phyloP scores from a whole-genome alignment of 306 rosid genomes.

The Styphnolobium japonicum region DNA sequence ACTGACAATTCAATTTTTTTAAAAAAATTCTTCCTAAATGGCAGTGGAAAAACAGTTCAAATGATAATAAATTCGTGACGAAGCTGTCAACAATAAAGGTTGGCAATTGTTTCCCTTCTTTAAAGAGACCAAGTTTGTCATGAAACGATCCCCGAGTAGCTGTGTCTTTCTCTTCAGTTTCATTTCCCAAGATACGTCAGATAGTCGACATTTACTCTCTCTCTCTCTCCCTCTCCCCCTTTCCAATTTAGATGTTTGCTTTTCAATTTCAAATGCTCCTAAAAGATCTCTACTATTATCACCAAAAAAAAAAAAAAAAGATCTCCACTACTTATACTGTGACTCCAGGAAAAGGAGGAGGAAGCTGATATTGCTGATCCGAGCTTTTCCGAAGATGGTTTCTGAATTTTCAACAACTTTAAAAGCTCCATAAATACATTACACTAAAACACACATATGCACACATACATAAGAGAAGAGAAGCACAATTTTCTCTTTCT shows the following conservation, averaged over 20 bases:
- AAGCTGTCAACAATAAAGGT: slow-evolving; percentile 28
- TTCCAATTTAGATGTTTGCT: slow-evolving; percentile 13
- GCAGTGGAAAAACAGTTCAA: not conserved
- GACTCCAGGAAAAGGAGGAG: slow-evolving; percentile 18
- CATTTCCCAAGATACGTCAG: slow-evolving; percentile 76
- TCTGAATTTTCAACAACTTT: slow-evolving; percentile 58
- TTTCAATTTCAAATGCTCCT: slow-evolving; percentile 46
- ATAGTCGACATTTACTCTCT: slow-evolving; percentile 41
- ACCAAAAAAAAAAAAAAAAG: too few species aligned
- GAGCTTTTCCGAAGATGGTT: slow-evolving; percentile 32
- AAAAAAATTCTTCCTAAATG: not conserved
- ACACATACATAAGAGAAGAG: not conserved
- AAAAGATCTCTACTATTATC: slow-evolving; percentile 37
- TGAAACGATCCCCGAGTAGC: slow-evolving; percentile 23
- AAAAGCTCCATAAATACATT: slow-evolving; percentile 43
- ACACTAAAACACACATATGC: slow-evolving; percentile 33
- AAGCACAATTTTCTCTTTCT: not conserved
- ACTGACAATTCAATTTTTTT: not conserved
- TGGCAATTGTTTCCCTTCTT: slow-evolving; percentile 36
- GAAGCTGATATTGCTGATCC: slow-evolving; percentile 41
- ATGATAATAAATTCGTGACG: slow-evolving; percentile 39
- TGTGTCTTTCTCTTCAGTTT: slow-evolving; percentile 41
- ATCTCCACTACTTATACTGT: slow-evolving; percentile 41
- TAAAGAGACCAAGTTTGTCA: slow-evolving; percentile 39
- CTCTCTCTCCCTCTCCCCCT: slow-evolving; percentile 9